Evolutionary conservation across 1,284 basidiomycete genomes (phyloP).

Genomic region (Boletellus sp.): DNA sequence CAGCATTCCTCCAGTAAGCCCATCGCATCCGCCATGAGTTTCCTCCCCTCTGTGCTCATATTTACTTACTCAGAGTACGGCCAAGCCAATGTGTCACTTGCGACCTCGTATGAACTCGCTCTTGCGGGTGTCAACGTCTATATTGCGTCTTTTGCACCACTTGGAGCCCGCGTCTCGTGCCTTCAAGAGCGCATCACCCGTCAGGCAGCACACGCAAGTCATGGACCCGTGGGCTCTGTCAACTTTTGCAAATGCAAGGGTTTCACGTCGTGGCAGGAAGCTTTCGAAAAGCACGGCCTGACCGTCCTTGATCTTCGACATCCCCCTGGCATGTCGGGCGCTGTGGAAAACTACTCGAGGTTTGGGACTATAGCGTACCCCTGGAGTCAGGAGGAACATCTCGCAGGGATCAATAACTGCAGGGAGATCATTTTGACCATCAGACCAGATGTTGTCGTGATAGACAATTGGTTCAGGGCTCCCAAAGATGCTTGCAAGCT

Average conservation of each 20-base stretch:
- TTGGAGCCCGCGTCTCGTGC: not conserved
- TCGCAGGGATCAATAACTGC: not conserved
- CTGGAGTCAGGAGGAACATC: conserved; percentile 1
- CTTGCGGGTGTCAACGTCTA: conserved; percentile 1
- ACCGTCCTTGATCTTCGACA: not conserved
- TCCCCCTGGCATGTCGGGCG: not conserved
- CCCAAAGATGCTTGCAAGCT: conserved; percentile 3
- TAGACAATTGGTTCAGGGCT: not conserved
- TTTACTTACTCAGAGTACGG: not conserved
- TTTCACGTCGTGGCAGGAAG: not conserved
- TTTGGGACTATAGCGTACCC: not conserved
- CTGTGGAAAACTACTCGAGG: not conserved
- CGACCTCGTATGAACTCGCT: conserved; percentile 1
- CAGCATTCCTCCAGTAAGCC: not conserved
- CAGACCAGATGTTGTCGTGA: not conserved
- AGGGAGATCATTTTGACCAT: not conserved
- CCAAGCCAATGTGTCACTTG: not conserved
- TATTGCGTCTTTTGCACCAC: not conserved
- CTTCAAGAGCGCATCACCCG: not conserved
- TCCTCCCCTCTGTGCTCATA: not conserved
- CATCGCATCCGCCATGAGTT: not conserved
- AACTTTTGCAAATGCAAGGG: not conserved
- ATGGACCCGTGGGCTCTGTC: not conserved
- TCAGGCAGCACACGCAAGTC: not conserved
- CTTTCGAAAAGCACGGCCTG: not conserved